phyloP scores from a whole-genome alignment of 2,329 filamentous ascomycete genomes.

The Scedosporium minutisporum region DNA sequence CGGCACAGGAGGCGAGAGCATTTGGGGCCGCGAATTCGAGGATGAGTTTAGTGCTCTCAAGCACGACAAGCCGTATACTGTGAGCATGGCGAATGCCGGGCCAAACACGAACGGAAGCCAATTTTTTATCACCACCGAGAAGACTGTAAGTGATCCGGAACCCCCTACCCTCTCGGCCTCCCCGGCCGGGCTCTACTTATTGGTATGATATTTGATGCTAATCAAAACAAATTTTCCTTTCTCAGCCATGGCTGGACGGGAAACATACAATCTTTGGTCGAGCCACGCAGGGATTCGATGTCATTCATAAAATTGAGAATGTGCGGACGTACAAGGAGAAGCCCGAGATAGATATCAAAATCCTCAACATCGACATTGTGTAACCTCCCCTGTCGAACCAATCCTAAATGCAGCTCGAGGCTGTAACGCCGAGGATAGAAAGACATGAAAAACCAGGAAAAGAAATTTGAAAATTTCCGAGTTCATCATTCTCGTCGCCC shows the following conservation, averaged over 20 bases:
- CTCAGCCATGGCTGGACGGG: slow-evolving; percentile 77
- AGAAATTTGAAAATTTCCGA: background rate
- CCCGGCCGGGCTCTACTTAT: background rate
- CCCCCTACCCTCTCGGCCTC: background rate
- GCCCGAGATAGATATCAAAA: slow-evolving; percentile 94
- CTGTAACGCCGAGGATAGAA: background rate
- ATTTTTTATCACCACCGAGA: slow-evolving; percentile 98
- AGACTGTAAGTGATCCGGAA: slow-evolving; percentile 53
- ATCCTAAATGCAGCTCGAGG: background rate
- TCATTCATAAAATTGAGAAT: slow-evolving; percentile 94
- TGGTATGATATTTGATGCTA: background rate
- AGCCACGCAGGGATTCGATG: slow-evolving; percentile 81
- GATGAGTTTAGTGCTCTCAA: slow-evolving; percentile 88
- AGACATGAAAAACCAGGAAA: background rate
- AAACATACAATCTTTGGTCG: slow-evolving; percentile 96
- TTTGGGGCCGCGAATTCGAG: slow-evolving; percentile 86
- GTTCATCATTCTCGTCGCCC: background rate
- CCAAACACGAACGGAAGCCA: slow-evolving; percentile 93
- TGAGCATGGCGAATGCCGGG: slow-evolving; percentile 97
- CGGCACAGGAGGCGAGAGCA: slow-evolving; percentile 81
- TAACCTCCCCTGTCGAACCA: slow-evolving; percentile 18
- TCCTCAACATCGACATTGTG: slow-evolving; percentile 69
- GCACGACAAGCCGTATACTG: slow-evolving; percentile 92
- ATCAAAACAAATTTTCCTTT: background rate
- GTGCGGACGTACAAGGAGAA: slow-evolving; percentile 79